These are phyloP conservation scores for Huntiella decipiens DNA, from an alignment of 2,329 filamentous ascomycete genomes.

Conservation along the genomic window DNA sequence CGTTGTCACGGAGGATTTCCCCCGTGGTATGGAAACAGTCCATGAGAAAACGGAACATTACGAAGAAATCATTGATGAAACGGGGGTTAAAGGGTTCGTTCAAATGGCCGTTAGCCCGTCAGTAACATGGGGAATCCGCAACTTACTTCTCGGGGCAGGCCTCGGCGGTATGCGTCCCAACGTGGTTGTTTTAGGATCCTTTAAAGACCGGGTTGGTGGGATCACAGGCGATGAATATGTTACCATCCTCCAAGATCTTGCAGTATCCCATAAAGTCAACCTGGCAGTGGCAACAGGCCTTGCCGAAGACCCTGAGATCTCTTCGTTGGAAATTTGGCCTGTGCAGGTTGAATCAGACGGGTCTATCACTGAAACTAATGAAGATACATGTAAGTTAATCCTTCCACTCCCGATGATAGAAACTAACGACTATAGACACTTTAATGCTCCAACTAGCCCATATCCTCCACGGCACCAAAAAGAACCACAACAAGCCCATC, in stretches of 20 bases:
- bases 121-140: slow-evolving; percentile 69
- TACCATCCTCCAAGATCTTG: slow-evolving; percentile 64
- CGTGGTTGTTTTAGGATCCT: slow-evolving; percentile 64
- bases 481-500: slow-evolving; percentile 59
- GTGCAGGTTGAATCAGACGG: slow-evolving; percentile 77
- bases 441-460: slow-evolving; percentile 75
- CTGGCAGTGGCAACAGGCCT: slow-evolving; percentile 52
- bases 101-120: slow-evolving; percentile 69
- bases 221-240: slow-evolving; percentile 58
- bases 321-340: slow-evolving; percentile 67
- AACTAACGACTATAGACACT: slow-evolving; percentile 28
- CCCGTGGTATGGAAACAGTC: slow-evolving; percentile 35
- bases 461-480: slow-evolving; percentile 56
- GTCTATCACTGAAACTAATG: slow-evolving; percentile 59
- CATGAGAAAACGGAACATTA: slow-evolving; percentile 19
- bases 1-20: slow-evolving; percentile 70
- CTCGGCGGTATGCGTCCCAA: slow-evolving; percentile 80
- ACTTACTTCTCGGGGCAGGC: slow-evolving; percentile 63
- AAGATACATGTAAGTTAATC: slow-evolving; percentile 55
- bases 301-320: slow-evolving; percentile 35
- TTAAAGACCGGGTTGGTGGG: slow-evolving; percentile 48
- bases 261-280: slow-evolving; percentile 61
- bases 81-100: slow-evolving; percentile 73
- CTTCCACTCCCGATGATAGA: neutral
- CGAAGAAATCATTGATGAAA: slow-evolving; percentile 64